Evolutionary conservation across 306 rosid genomes (phyloP).

Genomic region (Cyclanthera cordifolia): DNA sequence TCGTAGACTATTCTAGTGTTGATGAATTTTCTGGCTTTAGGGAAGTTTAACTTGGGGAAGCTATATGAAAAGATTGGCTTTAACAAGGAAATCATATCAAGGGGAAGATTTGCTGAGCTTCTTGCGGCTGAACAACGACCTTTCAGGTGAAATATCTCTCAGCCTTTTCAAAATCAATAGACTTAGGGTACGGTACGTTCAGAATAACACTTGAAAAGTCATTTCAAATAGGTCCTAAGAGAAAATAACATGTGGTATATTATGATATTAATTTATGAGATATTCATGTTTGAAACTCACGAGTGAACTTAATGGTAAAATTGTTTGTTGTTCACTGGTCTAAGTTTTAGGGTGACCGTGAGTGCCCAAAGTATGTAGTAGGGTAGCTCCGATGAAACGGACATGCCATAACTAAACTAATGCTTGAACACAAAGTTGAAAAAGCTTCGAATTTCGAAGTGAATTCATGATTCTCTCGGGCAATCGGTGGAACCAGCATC

Average conservation of each 20-base stretch:
- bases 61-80: slow-evolving; percentile 94
- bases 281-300: too few species aligned
- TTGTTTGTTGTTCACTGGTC: too few species aligned
- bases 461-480: background rate
- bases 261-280: too few species aligned
- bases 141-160: slow-evolving; percentile 39
- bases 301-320: too few species aligned
- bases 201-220: too few species aligned
- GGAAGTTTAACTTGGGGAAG: slow-evolving; percentile 69
- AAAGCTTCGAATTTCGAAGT: background rate
- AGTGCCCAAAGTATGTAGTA: too few species aligned
- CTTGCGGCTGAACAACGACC: slow-evolving; percentile 86
- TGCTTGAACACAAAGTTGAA: background rate
- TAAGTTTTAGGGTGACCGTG: too few species aligned
- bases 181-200: background rate
- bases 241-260: background rate
- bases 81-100: slow-evolving; percentile 79
- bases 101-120: slow-evolving; percentile 86
- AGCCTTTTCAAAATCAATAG: background rate
- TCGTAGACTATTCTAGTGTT: background rate
- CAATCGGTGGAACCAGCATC: background rate
- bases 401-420: background rate
- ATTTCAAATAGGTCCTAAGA: background rate
- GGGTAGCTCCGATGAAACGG: background rate
- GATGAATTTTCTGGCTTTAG: slow-evolving; percentile 28